A percentile compares a stretch with the other conserved stretches of the same genome.
phyloP scores from a whole-genome alignment of 345 rosid genomes.

The Zanthoxylum bungeanum region DNA sequence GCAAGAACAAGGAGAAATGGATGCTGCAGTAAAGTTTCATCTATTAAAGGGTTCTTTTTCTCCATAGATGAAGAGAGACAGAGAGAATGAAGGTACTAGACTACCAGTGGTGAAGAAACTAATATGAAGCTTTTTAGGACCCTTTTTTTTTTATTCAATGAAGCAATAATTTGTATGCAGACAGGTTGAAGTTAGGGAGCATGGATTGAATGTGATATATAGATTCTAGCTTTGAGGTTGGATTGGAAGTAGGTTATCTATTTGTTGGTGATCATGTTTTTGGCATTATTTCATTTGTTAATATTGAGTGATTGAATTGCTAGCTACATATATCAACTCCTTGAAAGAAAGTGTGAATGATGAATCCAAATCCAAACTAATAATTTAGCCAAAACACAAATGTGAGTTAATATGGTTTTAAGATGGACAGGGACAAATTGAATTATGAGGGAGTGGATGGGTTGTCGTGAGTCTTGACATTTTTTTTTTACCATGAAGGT shows the following conservation, averaged over 20 bases:
- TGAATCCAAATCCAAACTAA: too few relatives aligned
- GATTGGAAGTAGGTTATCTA: slow-evolving; percentile 8
- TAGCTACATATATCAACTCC: background rate
- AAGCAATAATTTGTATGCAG: background rate
- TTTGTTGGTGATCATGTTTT: slow-evolving; percentile 16
- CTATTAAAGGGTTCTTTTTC: slow-evolving; percentile 37
- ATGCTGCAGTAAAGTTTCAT: slow-evolving; percentile 45
- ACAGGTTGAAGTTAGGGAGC: background rate
- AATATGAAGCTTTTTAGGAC: background rate
- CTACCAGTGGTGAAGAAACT: background rate
- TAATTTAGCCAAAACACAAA: too few relatives aligned
- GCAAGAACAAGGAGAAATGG: slow-evolving; percentile 45
- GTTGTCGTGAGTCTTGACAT: too few relatives aligned
- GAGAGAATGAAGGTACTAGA: background rate
- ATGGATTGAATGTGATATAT: background rate
- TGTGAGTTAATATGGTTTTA: too few relatives aligned
- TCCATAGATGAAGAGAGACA: slow-evolving; percentile 34
- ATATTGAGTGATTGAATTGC: background rate
- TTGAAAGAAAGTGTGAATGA: slow-evolving; percentile 1
- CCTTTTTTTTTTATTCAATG: background rate
- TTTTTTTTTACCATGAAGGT: too few relatives aligned
- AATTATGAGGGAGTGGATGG: too few relatives aligned
- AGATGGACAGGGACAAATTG: too few relatives aligned
- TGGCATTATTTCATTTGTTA: slow-evolving; percentile 1
- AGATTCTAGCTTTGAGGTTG: slow-evolving; percentile 5